Base-by-base conservation (phyloP, 139 green algal genomes). In the Mesostigma viride region DNA sequence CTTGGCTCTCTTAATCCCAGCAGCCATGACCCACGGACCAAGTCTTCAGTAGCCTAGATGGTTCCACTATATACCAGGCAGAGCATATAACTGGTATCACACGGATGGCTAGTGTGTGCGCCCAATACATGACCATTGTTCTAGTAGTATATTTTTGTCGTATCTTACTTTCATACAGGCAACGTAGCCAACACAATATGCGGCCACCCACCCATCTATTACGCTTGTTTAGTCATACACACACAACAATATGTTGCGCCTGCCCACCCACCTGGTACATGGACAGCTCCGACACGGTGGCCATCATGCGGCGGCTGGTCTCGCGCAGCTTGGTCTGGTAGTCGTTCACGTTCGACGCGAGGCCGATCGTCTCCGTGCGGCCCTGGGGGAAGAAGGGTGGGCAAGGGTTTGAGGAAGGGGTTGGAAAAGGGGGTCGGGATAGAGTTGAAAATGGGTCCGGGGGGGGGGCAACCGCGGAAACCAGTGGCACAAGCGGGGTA, bases 291-390 rank as follows among this genome's bases (percentile, higher is more conserved):
- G 76, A 85, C 31, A 92, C 84, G 0, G 85, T 86, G 11, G 88
- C 88, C 86, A 92, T 95, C 70, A 94, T 88, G 56, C 81, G 83
- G 3, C 83, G 71, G 6, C 82, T 94, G 6, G 86, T 80, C 0
- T 58, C 62, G 24, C 84, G 75, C 60, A 92, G 76, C 61, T 69
- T 67, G 24, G 48, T 47, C 78, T 89, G 81, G 68, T 84, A 89
- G 58, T 83, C 80, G 68, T 91, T 91, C 40, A 89, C 77, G 46
- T 62, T 64, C 51, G 80, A 67, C 0, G 86, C 81, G 40, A 90
- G 76, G 65, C 84, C 73, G 24, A 87, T 57, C 2, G 81, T 85
- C 57, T 84, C 78, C 4, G 56, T 59, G 2, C 84, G 80, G 1
- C 80, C 84, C 33, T 83, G n/a, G n/a, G n/a, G n/a, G n/a, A n/a